phyloP scores from a whole-genome alignment of 1,284 basidiomycete genomes.

The Mycosarcoma maydis region DNA sequence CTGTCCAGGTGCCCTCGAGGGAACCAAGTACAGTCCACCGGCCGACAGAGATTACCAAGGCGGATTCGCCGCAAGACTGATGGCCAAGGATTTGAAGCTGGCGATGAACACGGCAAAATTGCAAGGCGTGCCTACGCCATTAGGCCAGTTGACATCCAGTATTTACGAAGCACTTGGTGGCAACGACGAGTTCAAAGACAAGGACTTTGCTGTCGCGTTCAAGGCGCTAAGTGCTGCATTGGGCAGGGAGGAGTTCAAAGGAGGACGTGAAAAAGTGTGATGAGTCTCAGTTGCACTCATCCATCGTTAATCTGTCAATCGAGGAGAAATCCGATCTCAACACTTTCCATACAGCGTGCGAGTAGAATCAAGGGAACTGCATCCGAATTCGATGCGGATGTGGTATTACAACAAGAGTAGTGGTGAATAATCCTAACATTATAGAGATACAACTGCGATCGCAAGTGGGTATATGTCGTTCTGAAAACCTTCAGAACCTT shows the following conservation, averaged over 20 bases:
- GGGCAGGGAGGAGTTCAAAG: conserved; percentile 45
- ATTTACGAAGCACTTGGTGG: conserved; percentile 55
- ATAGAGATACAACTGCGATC: no score
- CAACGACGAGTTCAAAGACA: conserved; percentile 50
- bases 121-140: conserved; percentile 53
- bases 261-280: conserved; percentile 28
- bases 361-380: no score
- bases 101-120: conserved; percentile 56
- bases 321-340: no score
- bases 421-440: no score
- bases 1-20: conserved; percentile 75
- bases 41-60: conserved; percentile 83
- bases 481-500: conserved; percentile 33
- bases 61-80: conserved; percentile 55
- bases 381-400: no score
- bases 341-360: no score
- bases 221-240: conserved; percentile 52
- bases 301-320: no score
- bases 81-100: conserved; percentile 57
- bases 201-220: conserved; percentile 59
- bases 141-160: conserved; percentile 46
- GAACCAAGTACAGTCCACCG: conserved; percentile 75
- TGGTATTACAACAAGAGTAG: conserved; percentile 11
- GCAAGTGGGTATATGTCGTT: no score
- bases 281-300: no score